phyloP scores from a whole-genome alignment of 2,329 filamentous ascomycete genomes.

The Diaporthe ampelina region DNA sequence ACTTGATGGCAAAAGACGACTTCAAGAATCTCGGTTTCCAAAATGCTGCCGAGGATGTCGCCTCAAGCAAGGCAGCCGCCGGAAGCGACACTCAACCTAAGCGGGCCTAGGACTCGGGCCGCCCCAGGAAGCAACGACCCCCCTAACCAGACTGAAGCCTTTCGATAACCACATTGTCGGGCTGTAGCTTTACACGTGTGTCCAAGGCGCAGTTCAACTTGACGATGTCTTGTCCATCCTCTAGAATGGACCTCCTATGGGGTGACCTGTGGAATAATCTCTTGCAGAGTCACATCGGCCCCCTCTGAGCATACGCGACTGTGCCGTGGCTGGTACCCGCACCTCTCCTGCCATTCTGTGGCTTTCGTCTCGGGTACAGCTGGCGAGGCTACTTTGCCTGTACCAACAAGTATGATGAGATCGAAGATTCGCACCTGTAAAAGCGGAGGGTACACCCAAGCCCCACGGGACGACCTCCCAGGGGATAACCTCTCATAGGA shows the following conservation, averaged over 20 bases:
- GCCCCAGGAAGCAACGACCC: background rate
- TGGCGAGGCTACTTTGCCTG: background rate
- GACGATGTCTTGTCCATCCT: background rate
- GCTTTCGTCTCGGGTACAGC: background rate
- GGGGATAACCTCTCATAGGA: too few species aligned
- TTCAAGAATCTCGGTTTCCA: constrained; percentile 93
- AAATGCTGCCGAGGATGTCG: constrained; percentile 52
- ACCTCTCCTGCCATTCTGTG: background rate
- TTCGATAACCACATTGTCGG: too few species aligned
- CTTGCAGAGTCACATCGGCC: too few species aligned
- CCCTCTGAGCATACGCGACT: background rate
- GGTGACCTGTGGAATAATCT: too few species aligned
- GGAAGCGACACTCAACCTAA: constrained; percentile 46
- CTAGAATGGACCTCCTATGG: too few species aligned
- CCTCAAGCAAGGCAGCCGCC: constrained; percentile 46
- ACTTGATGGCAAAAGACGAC: constrained; percentile 95
- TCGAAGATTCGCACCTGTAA: too few species aligned
- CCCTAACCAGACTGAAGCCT: background rate
- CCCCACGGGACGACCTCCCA: too few species aligned
- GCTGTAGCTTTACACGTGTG: too few species aligned
- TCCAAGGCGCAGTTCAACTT: background rate
- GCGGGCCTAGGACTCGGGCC: constrained; percentile 44
- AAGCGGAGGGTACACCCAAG: too few species aligned
- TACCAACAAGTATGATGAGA: background rate
- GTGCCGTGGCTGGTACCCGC: background rate